Base-by-base conservation (phyloP, 2,329 filamentous ascomycete genomes). In the Keithomyces neogunnii region DNA sequence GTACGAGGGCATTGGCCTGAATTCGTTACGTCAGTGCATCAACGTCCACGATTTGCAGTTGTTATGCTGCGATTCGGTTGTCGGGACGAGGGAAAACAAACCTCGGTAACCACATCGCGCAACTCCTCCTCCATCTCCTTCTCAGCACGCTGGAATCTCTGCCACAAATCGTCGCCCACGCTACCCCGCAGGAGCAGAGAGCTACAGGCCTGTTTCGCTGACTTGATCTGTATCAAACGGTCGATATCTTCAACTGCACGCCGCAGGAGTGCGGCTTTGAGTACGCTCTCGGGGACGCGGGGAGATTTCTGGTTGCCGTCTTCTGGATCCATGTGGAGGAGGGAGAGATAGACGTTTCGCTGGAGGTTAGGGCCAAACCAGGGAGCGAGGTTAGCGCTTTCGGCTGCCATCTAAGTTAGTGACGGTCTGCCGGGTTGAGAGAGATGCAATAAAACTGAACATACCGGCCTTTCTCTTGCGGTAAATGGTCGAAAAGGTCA, bases 101-200 rank as follows among this genome's bases (percentile, higher is more conserved):
- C 90, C 84, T 97, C 92, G 61, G 84, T 81, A 35, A 97, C 90
- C 29, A 97, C 92, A 70, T 99, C 93, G 61, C 89, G 82, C 55
- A 99, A 77, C 72, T 99, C 93, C 59, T 90, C 89, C 72, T 99
- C 91, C 76, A 97, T 95, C 72, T 99, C 93, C 74, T 95, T 91
- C 79, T 99, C 93, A 1, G 92, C 93, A 48, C 89, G 81, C 70
- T 85, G 72, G 69, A 97, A 96, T 39, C 92, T 80, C 74, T 96
- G 89, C 87, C 90, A 96, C 59, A 99, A 71, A 68, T 99, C 93
- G 66, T 99, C 93, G 11, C 93, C 92, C 2, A 99, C 90, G 63
- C 89, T 95, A 47, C 93, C 93, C 56, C 89, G 80, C 70, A 95
- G 89, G 60, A 97, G 71, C 58, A 99, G 73, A 29, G 84, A 80